These are phyloP conservation scores for Pulveroboletus sp. DNA, from an alignment of 768 basidiomycete species.

Conservation along the genomic window DNA sequence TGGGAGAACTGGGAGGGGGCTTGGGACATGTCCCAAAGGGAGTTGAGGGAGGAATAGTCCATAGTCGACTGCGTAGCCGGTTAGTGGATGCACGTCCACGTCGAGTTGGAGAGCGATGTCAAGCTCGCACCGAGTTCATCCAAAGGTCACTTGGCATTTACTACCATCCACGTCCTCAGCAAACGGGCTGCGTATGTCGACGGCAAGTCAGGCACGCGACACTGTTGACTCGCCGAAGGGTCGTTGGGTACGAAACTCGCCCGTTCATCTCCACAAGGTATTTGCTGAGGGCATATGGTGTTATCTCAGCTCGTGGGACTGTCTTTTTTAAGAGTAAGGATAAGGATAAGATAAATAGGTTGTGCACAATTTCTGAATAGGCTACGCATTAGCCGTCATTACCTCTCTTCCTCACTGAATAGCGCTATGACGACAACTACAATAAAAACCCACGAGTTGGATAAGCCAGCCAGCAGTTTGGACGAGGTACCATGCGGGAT, in stretches of 20 bases:
- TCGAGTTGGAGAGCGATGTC: not conserved
- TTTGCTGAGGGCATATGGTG: too few species aligned
- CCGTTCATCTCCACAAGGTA: not conserved
- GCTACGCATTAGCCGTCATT: too few species aligned
- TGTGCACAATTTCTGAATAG: too few species aligned
- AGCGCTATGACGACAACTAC: constrained; percentile 9
- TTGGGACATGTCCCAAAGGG: constrained; percentile 67
- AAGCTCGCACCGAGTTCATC: too few species aligned
- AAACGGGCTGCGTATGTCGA: constrained; percentile 3
- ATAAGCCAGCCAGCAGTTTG: constrained; percentile 1
- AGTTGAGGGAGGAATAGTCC: constrained; percentile 39
- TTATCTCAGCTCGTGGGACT: too few species aligned
- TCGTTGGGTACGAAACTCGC: not conserved
- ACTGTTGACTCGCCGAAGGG: not conserved
- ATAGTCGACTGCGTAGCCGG: constrained; percentile 14
- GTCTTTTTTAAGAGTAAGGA: too few species aligned
- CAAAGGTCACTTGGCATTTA: not conserved
- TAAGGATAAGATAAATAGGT: too few species aligned
- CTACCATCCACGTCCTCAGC: not conserved
- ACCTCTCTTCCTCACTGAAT: not conserved
- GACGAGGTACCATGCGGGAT: constrained; percentile 37
- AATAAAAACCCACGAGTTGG: constrained; percentile 16
- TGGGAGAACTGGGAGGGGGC: constrained; percentile 52
- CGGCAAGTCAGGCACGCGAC: constrained; percentile 5
- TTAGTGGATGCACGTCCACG: not conserved